Percentiles rank a stretch among this genome's conserved stretches.
Evolutionary conservation across 176 grass and related monocot genomes (phyloP).

Genomic region (Bothriochloa decipiens): DNA sequence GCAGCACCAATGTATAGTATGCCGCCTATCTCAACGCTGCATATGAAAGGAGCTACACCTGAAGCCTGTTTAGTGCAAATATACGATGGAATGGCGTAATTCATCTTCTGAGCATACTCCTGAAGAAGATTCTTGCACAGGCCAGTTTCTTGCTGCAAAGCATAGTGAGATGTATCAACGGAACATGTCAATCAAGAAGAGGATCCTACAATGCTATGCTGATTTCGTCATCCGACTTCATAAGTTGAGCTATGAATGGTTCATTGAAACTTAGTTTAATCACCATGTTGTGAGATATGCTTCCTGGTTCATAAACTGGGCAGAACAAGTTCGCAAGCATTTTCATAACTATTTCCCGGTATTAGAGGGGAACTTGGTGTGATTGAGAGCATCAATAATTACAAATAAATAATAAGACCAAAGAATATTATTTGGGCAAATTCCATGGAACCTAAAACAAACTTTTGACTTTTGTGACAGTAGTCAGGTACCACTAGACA

Average conservation of each 20-base stretch:
- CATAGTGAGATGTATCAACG: slow-evolving; percentile 24
- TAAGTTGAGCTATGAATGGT: background rate
- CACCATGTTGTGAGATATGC: background rate
- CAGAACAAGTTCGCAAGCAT: background rate
- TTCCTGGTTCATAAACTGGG: background rate
- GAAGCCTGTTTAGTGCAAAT: too few relatives aligned
- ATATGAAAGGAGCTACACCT: too few relatives aligned
- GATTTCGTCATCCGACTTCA: slow-evolving; percentile 17
- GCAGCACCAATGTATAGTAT: too few relatives aligned
- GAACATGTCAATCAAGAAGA: background rate
- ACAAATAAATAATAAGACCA: background rate
- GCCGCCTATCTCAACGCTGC: too few relatives aligned
- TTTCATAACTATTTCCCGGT: background rate
- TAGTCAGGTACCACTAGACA: background rate
- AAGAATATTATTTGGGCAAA: background rate
- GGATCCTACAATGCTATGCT: background rate
- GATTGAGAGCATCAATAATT: background rate
- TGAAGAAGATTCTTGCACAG: slow-evolving; percentile 89
- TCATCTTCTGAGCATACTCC: too few relatives aligned
- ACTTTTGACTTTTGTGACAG: background rate
- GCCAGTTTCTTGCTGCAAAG: slow-evolving; percentile 76
- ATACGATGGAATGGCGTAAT: too few relatives aligned
- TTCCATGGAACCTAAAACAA: slow-evolving; percentile 6
- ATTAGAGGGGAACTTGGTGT: background rate
- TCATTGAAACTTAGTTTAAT: background rate